phyloP scores from a whole-genome alignment of 805 yeast genomes.

The Schwanniomyces vanrijiae region DNA sequence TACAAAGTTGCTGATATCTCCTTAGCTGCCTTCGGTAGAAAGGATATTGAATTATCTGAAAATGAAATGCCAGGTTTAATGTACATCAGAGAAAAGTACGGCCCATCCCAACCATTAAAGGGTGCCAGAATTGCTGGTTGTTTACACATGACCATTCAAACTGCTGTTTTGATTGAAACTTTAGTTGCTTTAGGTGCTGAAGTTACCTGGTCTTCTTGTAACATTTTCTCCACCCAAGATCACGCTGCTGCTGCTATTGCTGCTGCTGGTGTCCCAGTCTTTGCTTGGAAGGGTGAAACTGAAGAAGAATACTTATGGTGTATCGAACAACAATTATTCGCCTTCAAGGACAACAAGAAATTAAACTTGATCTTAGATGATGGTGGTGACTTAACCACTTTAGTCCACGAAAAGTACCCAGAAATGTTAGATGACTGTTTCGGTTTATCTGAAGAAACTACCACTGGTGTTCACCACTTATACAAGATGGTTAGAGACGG shows the following conservation, averaged over 20 bases:
- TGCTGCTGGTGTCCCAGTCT: constrained; percentile 98
- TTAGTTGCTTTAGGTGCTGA: constrained; percentile 97
- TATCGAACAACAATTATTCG: constrained; percentile 97
- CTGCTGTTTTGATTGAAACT: constrained; percentile 98
- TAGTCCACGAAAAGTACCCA: constrained; percentile 97
- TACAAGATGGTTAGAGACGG: constrained; percentile 93
- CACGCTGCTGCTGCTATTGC: constrained; percentile 99
- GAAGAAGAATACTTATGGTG: constrained; percentile 99
- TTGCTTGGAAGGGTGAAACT: constrained; percentile 99
- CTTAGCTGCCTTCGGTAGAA: constrained; percentile 99
- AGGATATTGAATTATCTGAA: constrained; percentile 97
- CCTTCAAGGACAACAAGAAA: constrained; percentile 94
- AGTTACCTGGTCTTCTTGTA: constrained; percentile 99
- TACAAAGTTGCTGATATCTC: constrained; percentile 98
- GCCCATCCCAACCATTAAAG: constrained; percentile 87
- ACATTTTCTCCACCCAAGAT: constrained; percentile 99
- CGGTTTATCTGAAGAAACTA: constrained; percentile 98
- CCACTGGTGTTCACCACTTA: constrained; percentile 99
- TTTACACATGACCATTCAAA: constrained; percentile 99
- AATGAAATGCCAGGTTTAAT: constrained; percentile 99
- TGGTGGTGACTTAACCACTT: constrained; percentile 97
- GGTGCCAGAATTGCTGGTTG: constrained; percentile 99
- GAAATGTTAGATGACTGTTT: constrained; percentile 92
- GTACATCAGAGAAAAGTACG: constrained; percentile 94
- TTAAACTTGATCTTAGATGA: constrained; percentile 97